Base-by-base conservation (phyloP, 2,329 filamentous ascomycete species). In the Fusarium compactum region DNA sequence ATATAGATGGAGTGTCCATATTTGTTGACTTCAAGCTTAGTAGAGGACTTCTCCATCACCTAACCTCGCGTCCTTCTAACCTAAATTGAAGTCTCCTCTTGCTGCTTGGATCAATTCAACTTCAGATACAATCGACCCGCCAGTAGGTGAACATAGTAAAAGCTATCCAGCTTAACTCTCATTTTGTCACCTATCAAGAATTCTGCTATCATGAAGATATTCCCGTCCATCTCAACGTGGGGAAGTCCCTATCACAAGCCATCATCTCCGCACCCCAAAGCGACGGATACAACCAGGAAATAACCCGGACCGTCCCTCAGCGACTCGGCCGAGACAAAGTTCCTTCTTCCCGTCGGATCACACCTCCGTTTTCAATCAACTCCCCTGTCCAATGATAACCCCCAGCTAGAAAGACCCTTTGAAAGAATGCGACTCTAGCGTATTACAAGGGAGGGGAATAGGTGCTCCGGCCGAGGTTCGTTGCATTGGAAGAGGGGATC, bases 321-420 rank as follows among this genome's bases (percentile, higher is more conserved):
- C 24, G 48, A 45, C 46, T 71, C 69, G 69, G 69, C 69, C 69
- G 69, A 71, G 56, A 71, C 24, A 15, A 22, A 53, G 24, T 53
- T 41, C 30, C 25, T 40, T n/a, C 46, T n/a, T 50, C 24, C 27
- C 27, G 52, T 40, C 45, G 22, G 58, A 30, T 38, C 44, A 45
- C 40, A 54, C 53, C 38, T 40, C 29, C n/a, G 50, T 44, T 53
- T 29, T 56, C 41, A 55, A 52, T 10, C 29, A 43, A 11, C 9
- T 41, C 55, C 68, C 44, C 45, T 56, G 55, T 43, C 66, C 56
- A 66, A 58, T 62, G 9, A n/a, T 29, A 27, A 4, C 14, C 30
- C 43, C 50, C 24, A 22, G 16, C 20, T n/a, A n/a, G 24, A 64
- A 58, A 29, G 46, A 54, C 50, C 40, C 62, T 62, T 66, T 56